Evolutionary conservation across 2,329 filamentous ascomycete species (phyloP).

Genomic region (Xylariaceae sp.): DNA sequence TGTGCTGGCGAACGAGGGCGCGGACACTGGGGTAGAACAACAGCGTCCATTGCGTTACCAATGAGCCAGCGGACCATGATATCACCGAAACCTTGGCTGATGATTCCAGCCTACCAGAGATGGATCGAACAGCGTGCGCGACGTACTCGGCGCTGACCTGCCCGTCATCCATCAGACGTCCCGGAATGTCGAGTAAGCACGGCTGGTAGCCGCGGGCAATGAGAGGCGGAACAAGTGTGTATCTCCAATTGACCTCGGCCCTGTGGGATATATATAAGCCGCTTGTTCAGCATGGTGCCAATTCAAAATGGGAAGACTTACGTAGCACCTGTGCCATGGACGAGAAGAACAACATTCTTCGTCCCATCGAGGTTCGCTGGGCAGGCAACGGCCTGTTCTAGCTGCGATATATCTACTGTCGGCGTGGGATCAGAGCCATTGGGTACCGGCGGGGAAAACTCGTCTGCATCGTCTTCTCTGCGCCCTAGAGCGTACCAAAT

Average conservation of each 20-base stretch:
- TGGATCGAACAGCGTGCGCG: background rate
- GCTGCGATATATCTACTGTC: background rate
- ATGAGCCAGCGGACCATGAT: slow-evolving; percentile 3
- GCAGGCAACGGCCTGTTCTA: slow-evolving; percentile 1
- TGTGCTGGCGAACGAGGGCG: background rate
- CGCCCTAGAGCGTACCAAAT: background rate
- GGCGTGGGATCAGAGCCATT: slow-evolving; percentile 1
- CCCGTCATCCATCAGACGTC: background rate
- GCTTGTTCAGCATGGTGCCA: background rate
- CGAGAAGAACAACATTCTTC: slow-evolving; percentile 3
- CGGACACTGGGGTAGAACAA: slow-evolving; percentile 3
- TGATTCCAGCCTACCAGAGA: background rate
- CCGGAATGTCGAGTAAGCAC: slow-evolving; percentile 1
- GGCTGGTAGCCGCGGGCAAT: slow-evolving; percentile 1
- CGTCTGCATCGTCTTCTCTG: background rate
- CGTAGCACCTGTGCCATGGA: slow-evolving; percentile 3
- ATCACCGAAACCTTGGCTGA: slow-evolving; percentile 1
- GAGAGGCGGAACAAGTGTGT: slow-evolving; percentile 2
- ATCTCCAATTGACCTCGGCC: slow-evolving; percentile 1
- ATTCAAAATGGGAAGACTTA: background rate
- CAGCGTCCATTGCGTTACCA: slow-evolving; percentile 4
- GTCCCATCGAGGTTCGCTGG: slow-evolving; percentile 1
- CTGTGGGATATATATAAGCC: background rate
- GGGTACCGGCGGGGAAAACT: background rate
- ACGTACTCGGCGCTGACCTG: slow-evolving; percentile 3